phyloP scores from a whole-genome alignment of 768 basidiomycete genomes.

The Sutorius australiensis region DNA sequence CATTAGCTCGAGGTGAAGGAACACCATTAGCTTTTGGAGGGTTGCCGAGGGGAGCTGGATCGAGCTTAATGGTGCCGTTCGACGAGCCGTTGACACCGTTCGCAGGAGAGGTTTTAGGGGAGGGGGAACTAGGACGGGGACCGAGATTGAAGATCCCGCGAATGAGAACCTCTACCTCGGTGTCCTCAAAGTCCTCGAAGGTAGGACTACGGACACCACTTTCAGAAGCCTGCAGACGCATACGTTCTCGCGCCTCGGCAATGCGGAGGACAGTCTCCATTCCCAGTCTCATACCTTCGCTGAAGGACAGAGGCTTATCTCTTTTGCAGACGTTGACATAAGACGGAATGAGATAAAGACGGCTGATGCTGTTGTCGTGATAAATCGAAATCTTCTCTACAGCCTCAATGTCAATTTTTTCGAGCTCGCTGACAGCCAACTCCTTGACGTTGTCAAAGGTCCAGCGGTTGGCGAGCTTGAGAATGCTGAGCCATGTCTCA shows the following conservation, averaged over 20 bases:
- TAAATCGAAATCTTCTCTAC: conserved; percentile 40
- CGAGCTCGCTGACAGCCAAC: conserved; percentile 38
- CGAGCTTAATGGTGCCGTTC: conserved; percentile 17
- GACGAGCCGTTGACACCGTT: conserved; percentile 11
- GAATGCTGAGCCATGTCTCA: conserved; percentile 41
- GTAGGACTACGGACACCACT: conserved; percentile 31
- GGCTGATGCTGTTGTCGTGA: conserved; percentile 33
- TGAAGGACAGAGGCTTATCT: conserved; percentile 33
- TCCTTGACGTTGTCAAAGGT: conserved; percentile 38
- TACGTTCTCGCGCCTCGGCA: conserved; percentile 38
- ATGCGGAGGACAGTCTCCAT: conserved; percentile 36
- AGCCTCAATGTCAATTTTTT: conserved; percentile 33
- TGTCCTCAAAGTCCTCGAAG: conserved; percentile 31
- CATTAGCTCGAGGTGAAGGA: conserved; percentile 23
- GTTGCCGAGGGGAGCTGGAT: conserved; percentile 15
- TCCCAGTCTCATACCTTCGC: conserved; percentile 43
- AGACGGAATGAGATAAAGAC: conserved; percentile 34
- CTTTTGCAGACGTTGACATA: conserved; percentile 36
- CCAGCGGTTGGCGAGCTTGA: conserved; percentile 39
- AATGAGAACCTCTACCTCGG: conserved; percentile 23
- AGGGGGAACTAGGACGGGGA: conserved; percentile 26
- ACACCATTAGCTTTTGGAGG: conserved; percentile 21
- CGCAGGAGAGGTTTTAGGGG: conserved; percentile 3
- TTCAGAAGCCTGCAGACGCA: conserved; percentile 34
- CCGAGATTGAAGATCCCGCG: conserved; percentile 29